phyloP scores from a whole-genome alignment of 352 stramenopile genomes.

The Phytophthora quininea region DNA sequence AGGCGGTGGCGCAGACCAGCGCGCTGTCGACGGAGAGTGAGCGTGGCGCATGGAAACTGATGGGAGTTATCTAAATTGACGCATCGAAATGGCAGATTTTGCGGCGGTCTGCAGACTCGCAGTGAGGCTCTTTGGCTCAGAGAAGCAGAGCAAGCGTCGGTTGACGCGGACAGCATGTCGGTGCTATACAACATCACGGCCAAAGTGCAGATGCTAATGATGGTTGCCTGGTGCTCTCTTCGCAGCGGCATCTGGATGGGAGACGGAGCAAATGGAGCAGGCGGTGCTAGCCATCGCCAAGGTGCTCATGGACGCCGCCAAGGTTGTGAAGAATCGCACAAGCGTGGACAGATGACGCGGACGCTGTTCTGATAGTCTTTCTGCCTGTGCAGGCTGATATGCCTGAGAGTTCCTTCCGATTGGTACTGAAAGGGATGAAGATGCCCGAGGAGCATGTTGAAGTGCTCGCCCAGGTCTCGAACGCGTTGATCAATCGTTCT shows the following conservation, averaged over 20 bases:
- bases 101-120: constrained; percentile 58
- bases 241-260: constrained; percentile 66
- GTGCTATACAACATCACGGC: constrained; percentile 2
- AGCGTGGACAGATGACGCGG: not conserved
- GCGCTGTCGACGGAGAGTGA: constrained; percentile 50
- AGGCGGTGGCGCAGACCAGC: constrained; percentile 44
- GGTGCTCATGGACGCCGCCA: constrained; percentile 75
- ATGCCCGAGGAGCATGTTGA: constrained; percentile 50
- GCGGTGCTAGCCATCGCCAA: constrained; percentile 69
- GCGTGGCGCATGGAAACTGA: not conserved
- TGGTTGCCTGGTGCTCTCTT: not conserved
- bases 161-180: constrained; percentile 66
- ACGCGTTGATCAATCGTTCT: not conserved
- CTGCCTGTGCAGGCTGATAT: constrained; percentile 44
- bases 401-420: constrained; percentile 43
- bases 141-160: constrained; percentile 71
- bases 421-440: constrained; percentile 52
- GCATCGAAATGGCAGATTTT: constrained; percentile 48
- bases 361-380: not conserved
- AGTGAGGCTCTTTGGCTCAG: constrained; percentile 58
- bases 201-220: not conserved
- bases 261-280: constrained; percentile 54
- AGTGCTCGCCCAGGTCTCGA: constrained; percentile 46
- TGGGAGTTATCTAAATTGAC: no score
- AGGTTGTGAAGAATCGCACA: constrained; percentile 33